Percentiles rank a stretch among this genome's conserved stretches.
phyloP scores from a whole-genome alignment of 2,329 filamentous ascomycete genomes.

The Trichoderma polysporum region DNA sequence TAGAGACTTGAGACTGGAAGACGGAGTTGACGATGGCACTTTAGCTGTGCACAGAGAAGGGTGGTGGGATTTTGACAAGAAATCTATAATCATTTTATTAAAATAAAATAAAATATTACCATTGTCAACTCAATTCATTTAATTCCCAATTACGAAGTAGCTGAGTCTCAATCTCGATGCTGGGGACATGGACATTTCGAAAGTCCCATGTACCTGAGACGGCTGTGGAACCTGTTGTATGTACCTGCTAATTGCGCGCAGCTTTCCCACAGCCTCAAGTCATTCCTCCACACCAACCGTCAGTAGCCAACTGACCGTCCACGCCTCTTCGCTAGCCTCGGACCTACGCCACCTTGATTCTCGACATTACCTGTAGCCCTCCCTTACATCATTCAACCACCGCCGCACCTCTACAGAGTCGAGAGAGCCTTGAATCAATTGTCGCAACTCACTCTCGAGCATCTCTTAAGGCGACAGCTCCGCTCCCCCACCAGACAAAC shows the following conservation, averaged over 20 bases:
- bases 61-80: not conserved
- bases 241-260: not conserved
- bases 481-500: not conserved
- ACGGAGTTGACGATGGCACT: not conserved
- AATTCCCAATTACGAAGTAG: not conserved
- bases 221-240: not conserved
- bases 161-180: not conserved
- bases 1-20: not conserved
- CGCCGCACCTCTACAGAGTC: not conserved
- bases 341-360: not conserved
- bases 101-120: too few species aligned
- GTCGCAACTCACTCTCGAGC: not conserved
- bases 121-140: not conserved
- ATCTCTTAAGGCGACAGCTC: not conserved
- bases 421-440: not conserved
- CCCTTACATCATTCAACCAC: not conserved
- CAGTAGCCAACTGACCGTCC: not conserved
- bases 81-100: too few species aligned
- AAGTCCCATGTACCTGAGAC: not conserved
- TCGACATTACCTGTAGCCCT: not conserved
- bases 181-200: not conserved
- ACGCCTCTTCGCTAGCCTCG: constrained; percentile 15
- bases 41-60: not conserved
- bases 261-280: not conserved
- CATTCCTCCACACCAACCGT: not conserved